These are phyloP conservation scores for Epichloe glyceriae DNA, from an alignment of 2,329 filamentous ascomycete species.

Conservation along the genomic window DNA sequence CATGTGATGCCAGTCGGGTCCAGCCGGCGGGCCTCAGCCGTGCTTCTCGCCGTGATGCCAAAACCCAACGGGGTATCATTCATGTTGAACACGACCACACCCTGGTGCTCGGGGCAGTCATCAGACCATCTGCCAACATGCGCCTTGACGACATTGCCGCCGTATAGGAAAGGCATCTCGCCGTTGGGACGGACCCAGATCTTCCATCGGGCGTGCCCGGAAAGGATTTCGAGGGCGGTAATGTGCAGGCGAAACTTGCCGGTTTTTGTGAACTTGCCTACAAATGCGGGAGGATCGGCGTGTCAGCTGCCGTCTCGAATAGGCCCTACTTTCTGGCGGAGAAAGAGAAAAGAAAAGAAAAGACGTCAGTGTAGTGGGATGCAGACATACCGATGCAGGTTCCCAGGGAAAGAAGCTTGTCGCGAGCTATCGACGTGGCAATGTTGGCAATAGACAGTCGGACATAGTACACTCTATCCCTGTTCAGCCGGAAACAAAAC, in stretches of 20 bases:
- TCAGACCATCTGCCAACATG: conserved; percentile 72
- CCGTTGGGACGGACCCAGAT: conserved; percentile 95
- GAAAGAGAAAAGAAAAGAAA: no score
- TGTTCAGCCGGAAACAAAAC: conserved; percentile 75
- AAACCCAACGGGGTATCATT: conserved; percentile 90
- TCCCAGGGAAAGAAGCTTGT: conserved; percentile 74
- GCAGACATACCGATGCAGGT: conserved; percentile 54
- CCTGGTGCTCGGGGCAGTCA: conserved; percentile 86
- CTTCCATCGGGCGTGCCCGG: conserved; percentile 88
- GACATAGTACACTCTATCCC: conserved; percentile 82
- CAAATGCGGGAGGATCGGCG: neutral
- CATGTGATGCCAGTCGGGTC: conserved; percentile 84
- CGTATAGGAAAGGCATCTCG: conserved; percentile 95
- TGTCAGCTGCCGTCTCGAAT: neutral
- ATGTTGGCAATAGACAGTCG: conserved; percentile 82
- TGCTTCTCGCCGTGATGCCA: conserved; percentile 79
- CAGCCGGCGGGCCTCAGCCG: conserved; percentile 66
- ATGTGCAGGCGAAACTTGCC: conserved; percentile 93
- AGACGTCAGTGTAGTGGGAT: no score
- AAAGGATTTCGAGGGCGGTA: conserved; percentile 75
- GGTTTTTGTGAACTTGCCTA: conserved; percentile 90
- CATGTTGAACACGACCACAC: conserved; percentile 83
- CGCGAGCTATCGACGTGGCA: conserved; percentile 71
- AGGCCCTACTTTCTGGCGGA: conserved; percentile 6
- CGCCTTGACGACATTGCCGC: conserved; percentile 66